Evolutionary conservation across 169 alveolate genomes (phyloP), one percentile per base, ranked within the genome.

Genomic region (Theileria equi): DNA sequence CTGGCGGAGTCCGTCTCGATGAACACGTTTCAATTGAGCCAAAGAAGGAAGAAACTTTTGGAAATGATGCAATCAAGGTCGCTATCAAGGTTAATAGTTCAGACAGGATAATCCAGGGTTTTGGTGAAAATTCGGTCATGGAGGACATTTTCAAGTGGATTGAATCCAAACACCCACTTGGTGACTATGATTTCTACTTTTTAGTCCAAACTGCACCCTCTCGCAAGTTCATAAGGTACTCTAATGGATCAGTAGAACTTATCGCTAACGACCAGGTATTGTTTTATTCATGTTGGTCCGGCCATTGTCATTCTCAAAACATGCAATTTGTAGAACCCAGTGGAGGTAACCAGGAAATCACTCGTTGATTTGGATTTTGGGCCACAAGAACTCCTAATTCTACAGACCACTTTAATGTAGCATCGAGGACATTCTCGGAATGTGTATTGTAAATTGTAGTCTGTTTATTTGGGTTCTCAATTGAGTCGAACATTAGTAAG

Each of bases 1-100:
- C 80, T 10, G 85, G 85, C 16, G 85, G 85, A 2, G 40, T 73
- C 6, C 54, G 81, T 16, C 36, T 70, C 35, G 81, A 70, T 29
- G 67, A 60, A 34, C 25, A 35, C 13, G 53, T 31, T 53, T 10
- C 7, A 8, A 1, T 28, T 3, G 32, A n/a, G 7, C 47, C 35
- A 54, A 23, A 50, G 3, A 59, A 73, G 49, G 79, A 72, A 7
- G 74, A 76, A 6, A 49, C 57, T 58, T 59, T 6, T 7, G 85
- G 54, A 13, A 36, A 57, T 11, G 80, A 63, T 19, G 57, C 77
- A 6, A 17, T 61, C 16, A 65, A 47, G n/a, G 54, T 76, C 5
- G 80, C 85, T 3, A 72, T 76, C 21, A 64, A 60, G 31, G 19
- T 76, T 17, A 5, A 23, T 3, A 70, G 61, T 1, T 52, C 63